Percentiles rank a stretch among this genome's conserved stretches.
Evolutionary conservation across 345 rosid species (phyloP).

Genomic region (Eucalyptus grandis): DNA sequence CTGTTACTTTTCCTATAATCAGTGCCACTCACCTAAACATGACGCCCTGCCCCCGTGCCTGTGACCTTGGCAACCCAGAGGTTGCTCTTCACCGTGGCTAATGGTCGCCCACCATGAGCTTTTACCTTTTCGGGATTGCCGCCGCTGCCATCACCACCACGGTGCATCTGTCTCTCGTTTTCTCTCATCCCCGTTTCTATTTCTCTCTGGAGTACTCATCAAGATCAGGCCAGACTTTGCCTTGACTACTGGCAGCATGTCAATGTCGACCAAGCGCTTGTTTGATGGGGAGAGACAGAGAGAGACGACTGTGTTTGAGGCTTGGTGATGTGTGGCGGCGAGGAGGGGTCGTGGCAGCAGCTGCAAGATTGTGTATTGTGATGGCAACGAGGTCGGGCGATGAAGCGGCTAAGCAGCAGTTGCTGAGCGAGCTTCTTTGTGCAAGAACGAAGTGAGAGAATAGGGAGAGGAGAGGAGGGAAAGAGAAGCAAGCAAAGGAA

Average conservation of each 20-base stretch:
- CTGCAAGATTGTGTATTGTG: background rate
- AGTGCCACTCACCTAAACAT: background rate
- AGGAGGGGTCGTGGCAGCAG: background rate
- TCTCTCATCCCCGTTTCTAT: no score
- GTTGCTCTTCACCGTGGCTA: background rate
- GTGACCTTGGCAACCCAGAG: background rate
- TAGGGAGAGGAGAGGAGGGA: background rate
- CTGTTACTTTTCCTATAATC: background rate
- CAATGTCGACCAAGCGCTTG: background rate
- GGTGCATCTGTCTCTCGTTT: background rate
- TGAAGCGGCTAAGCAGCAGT: background rate
- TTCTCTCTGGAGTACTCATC: background rate
- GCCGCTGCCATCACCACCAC: accelerated
- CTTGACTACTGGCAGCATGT: background rate
- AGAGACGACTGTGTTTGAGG: background rate
- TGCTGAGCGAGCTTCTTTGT: background rate
- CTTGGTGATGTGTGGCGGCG: background rate
- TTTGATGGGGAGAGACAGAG: background rate
- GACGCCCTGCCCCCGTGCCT: background rate
- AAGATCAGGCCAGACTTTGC: background rate
- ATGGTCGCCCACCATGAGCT: background rate
- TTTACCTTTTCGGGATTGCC: background rate
- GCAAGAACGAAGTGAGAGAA: background rate
- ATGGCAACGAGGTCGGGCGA: background rate
- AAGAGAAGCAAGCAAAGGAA: background rate